These are phyloP conservation scores for Narthecium ossifragum DNA, from an alignment of 106 monocot genomes.

Conservation along the genomic window DNA sequence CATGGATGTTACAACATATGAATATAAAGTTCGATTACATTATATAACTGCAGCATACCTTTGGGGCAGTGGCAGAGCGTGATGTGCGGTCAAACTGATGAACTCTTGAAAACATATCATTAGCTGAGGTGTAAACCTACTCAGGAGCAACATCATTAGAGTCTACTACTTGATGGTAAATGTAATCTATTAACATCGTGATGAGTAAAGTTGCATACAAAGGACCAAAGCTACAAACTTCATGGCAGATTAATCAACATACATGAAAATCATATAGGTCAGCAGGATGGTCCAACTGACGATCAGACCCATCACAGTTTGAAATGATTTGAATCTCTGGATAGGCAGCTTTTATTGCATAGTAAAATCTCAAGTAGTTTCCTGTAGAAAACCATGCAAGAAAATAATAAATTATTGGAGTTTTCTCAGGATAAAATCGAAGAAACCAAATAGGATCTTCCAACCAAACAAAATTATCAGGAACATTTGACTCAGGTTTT, in stretches of 20 bases:
- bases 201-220: too few relatives aligned
- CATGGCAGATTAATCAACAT: conserved; percentile 11
- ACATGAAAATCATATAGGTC: conserved; percentile 86
- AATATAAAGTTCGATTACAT: too few relatives aligned
- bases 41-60: conserved; percentile 38
- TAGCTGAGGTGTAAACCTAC: conserved; percentile 75
- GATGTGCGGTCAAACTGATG: conserved; percentile 61
- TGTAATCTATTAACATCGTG: too few relatives aligned
- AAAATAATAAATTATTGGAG: background rate
- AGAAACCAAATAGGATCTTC: background rate
- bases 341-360: conserved; percentile 68
- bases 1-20: too few relatives aligned
- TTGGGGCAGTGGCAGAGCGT: conserved; percentile 46
- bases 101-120: conserved; percentile 57
- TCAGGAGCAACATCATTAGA: background rate
- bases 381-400: conserved; percentile 21
- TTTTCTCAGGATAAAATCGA: background rate
- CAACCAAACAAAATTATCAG: too few relatives aligned
- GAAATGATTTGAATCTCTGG: conserved; percentile 77
- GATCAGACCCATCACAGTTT: conserved; percentile 85
- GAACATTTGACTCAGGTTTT: too few relatives aligned
- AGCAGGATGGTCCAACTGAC: conserved; percentile 68
- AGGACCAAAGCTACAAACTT: background rate
- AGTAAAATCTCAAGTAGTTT: conserved; percentile 82
- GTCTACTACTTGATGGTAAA: too few relatives aligned